A percentile compares a stretch with the other conserved stretches of the same genome.
Evolutionary conservation across 1,139 yeast species (phyloP).

Genomic region (Candida glucosophila): DNA sequence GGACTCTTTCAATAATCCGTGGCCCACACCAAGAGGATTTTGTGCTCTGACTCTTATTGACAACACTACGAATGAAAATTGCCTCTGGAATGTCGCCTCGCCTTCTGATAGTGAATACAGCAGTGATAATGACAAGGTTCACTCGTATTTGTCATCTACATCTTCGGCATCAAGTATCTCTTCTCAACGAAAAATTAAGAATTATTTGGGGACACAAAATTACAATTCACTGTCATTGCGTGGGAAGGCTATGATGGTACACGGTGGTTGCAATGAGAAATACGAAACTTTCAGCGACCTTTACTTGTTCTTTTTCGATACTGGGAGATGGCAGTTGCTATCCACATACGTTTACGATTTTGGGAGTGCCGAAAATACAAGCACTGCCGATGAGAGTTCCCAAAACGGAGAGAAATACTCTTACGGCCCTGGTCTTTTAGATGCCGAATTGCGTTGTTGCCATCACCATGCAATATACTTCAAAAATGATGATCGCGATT

Average conservation of each 20-base stretch:
- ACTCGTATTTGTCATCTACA: slow-evolving; percentile 5
- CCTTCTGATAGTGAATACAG: too few relatives aligned
- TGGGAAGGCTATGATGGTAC: slow-evolving; percentile 26
- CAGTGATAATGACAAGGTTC: too few relatives aligned
- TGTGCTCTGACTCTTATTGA: slow-evolving; percentile 29
- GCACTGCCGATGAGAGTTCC: slow-evolving; percentile 21
- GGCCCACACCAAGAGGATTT: slow-evolving; percentile 36
- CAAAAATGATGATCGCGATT: slow-evolving; percentile 26
- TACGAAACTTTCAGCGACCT: slow-evolving; percentile 25
- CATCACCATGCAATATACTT: slow-evolving; percentile 34
- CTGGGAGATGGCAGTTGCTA: slow-evolving; percentile 27
- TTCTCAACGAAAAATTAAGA: too few relatives aligned
- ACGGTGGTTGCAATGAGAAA: slow-evolving; percentile 34
- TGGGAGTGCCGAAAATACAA: slow-evolving; percentile 17
- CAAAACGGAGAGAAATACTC: slow-evolving; percentile 15
- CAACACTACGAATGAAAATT: slow-evolving; percentile 11
- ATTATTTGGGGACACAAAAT: too few relatives aligned
- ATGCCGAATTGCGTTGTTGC: slow-evolving; percentile 37
- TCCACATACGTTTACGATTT: slow-evolving; percentile 30
- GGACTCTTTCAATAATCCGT: slow-evolving; percentile 6
- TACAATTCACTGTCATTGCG: too few relatives aligned
- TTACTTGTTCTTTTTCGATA: slow-evolving; percentile 23
- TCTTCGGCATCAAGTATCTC: too few relatives aligned
- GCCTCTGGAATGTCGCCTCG: too few relatives aligned
- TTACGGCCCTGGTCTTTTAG: slow-evolving; percentile 20